Base-by-base conservation (phyloP, 331 rosid genomes). In the Stylosanthes scabra region DNA sequence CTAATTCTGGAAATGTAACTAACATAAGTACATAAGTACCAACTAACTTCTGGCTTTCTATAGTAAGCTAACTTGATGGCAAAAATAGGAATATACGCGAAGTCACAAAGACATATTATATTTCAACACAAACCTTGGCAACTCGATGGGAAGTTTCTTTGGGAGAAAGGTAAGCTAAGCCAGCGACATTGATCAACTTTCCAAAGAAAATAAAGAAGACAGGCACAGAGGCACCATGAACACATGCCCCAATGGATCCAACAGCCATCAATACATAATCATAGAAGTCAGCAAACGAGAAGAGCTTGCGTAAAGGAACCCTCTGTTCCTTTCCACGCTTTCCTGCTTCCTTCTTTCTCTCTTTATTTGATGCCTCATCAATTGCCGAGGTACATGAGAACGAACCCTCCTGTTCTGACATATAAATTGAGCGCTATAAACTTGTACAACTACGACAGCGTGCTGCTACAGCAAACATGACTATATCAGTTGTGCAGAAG, bases 191-290 rank as follows among this genome's bases (percentile, higher is more conserved):
- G 46, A 93, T 93, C 80, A 93, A 39, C 74, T 91, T 86, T 31
- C 98, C 98, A 66, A 93, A 93, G 89, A 86, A 93, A 66, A 93
- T 86, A 60, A 93, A 91, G 88, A 93, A 93, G 58, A 93, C 81
- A 2, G 98, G 98, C 9, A 91, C 93, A 14, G 98, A 89, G 71
- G 96, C 97, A 3, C 98, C 98, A 70, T 93, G 98, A 74, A 91
- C 16, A 59, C 88, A 82, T 54, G 98, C 98, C 15, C 98, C 97
- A 39, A 91, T 20, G 8, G 96, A 91, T 34, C 97, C 98, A 64
- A 86, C 1, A 2, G 65, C 68, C 97, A 93, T 93, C n/a, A 93
- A 71, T 9, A 91, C 63, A 59, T 59, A 89, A 72, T 93, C 98
- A 76, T 88, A 88, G 3, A 78, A 85, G 66, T 93, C 97, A 42